These are phyloP conservation scores for Starmera dryadoides DNA, from an alignment of 805 yeast species.

Conservation along the genomic window DNA sequence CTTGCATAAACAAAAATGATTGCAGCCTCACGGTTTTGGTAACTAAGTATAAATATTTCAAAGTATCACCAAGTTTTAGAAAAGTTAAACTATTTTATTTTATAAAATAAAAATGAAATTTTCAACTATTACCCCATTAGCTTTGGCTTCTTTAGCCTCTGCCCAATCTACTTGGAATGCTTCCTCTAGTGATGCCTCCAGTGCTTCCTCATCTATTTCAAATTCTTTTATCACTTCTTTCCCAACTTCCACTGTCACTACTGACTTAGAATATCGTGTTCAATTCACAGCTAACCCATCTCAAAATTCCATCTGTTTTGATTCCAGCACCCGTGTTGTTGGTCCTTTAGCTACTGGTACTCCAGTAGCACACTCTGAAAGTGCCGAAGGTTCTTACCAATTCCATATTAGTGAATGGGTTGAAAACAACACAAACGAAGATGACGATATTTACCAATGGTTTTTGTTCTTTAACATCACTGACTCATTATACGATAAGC, in stretches of 20 bases:
- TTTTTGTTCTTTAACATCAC: not conserved
- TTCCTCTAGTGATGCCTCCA: too few species aligned
- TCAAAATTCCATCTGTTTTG: not conserved
- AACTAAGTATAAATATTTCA: too few species aligned
- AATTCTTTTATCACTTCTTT: not conserved
- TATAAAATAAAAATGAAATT: too few species aligned
- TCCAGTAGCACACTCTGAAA: not conserved
- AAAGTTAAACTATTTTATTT: too few species aligned
- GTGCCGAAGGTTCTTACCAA: not conserved
- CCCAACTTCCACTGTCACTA: not conserved
- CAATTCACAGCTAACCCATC: not conserved
- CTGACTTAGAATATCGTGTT: not conserved
- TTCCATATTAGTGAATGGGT: not conserved
- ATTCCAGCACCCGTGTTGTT: not conserved
- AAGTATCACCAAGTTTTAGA: too few species aligned
- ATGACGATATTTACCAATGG: not conserved
- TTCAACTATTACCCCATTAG: too few species aligned
- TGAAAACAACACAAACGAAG: not conserved
- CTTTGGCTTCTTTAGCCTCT: too few species aligned
- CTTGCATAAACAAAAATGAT: too few species aligned
- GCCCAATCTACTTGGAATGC: too few species aligned
- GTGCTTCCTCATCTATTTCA: too few species aligned
- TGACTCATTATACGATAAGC: not conserved
- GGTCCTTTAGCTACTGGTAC: not conserved
- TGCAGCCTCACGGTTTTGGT: too few species aligned